phyloP scores from a whole-genome alignment of 768 basidiomycete species.

The Boletus rufocinnamomeus region DNA sequence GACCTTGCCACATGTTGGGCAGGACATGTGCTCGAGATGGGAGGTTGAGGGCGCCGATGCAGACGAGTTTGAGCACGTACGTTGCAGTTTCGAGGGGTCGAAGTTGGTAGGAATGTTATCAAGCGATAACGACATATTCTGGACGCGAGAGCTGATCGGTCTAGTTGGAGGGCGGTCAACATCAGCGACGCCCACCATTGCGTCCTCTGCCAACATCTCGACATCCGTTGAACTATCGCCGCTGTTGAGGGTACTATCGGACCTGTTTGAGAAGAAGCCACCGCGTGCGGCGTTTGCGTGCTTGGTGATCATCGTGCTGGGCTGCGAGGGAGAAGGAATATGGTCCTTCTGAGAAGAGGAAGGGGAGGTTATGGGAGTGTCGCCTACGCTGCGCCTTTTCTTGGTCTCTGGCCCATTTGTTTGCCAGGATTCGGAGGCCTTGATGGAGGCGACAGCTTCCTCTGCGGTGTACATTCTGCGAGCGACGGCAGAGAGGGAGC shows the following conservation, averaged over 20 bases:
- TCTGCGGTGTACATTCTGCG: constrained; percentile 60
- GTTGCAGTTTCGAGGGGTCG: constrained; percentile 37
- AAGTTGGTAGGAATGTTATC: constrained; percentile 47
- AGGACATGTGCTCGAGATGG: constrained; percentile 42
- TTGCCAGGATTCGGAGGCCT: constrained; percentile 38
- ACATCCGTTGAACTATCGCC: constrained; percentile 25
- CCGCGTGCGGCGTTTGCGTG: constrained; percentile 8
- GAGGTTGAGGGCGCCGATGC: constrained; percentile 49
- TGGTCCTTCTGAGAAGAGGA: constrained; percentile 31
- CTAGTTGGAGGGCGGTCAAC: constrained; percentile 24
- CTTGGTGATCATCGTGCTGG: constrained; percentile 26
- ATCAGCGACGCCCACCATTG: constrained; percentile 29
- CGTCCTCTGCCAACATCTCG: constrained; percentile 32
- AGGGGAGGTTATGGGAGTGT: constrained; percentile 36
- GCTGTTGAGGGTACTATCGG: constrained; percentile 21
- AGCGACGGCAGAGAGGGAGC: constrained; percentile 51
- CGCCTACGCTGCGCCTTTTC: constrained; percentile 46
- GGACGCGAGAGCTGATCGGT: constrained; percentile 33
- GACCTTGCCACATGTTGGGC: constrained; percentile 57
- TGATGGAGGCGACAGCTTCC: constrained; percentile 43
- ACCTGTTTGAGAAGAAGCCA: constrained; percentile 28
- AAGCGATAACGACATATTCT: constrained; percentile 53
- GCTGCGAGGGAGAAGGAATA: constrained; percentile 24
- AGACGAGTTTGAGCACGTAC: constrained; percentile 35
- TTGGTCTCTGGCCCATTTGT: constrained; percentile 43